Percentiles rank a stretch among this genome's conserved stretches.
Conservation (phyloP, 139 green algal species). For the Tetradesmus obliquus region DNA sequence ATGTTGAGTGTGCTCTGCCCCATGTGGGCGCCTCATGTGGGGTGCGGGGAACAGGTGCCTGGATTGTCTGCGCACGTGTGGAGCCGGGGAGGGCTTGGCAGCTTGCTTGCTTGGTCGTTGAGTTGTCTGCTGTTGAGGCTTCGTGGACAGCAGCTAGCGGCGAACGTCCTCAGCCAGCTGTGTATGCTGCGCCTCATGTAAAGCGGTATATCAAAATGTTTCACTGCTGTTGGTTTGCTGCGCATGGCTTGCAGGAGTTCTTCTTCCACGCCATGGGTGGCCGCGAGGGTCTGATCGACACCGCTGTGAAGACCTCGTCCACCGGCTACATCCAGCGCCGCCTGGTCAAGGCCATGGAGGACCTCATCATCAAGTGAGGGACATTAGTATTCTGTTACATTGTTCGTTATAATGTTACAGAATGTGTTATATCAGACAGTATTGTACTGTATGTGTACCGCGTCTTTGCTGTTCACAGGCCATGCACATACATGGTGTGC, state of each 20-base stretch:
- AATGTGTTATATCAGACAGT: neutral
- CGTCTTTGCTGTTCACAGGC: neutral
- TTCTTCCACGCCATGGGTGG: constrained; percentile 99
- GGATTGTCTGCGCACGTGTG: too few relatives aligned
- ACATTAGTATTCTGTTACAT: constrained; percentile 24
- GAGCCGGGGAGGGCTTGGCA: too few relatives aligned
- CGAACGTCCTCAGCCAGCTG: too few relatives aligned
- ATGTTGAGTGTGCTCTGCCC: neutral
- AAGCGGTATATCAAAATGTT: too few relatives aligned
- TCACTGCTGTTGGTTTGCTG: neutral
- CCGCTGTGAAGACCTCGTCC: constrained; percentile 97
- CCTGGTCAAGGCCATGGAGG: constrained; percentile 99
- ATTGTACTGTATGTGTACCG: neutral
- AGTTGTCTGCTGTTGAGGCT: too few relatives aligned
- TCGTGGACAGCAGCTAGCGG: too few relatives aligned
- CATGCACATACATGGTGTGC: neutral
- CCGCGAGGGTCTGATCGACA: constrained; percentile 99
- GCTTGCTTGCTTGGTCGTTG: too few relatives aligned
- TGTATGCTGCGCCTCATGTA: too few relatives aligned
- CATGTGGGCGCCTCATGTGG: neutral
- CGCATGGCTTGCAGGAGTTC: constrained; percentile 86
- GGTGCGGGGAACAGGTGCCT: too few relatives aligned
- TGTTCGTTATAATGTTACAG: neutral
- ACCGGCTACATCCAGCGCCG: constrained; percentile 91
- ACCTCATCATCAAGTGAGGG: constrained; percentile 90